Evolutionary conservation across 2,329 filamentous ascomycete species (phyloP).

Genomic region (Ophiostoma ulmi): DNA sequence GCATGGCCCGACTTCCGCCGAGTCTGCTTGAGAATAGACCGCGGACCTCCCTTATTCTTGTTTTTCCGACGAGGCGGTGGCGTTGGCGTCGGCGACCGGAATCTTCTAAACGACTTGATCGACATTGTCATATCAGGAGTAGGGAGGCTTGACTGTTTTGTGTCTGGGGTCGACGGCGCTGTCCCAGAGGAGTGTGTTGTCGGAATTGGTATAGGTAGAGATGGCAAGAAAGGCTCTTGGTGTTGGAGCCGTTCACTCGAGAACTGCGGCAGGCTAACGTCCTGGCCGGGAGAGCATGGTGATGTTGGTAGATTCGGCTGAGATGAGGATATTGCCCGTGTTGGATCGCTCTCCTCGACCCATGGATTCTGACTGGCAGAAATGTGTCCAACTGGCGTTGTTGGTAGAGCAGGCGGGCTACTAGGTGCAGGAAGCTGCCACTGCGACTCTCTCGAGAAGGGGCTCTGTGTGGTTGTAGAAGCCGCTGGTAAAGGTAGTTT

Average conservation of each 20-base stretch:
- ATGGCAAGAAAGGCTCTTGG: background rate
- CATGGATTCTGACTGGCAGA: conserved; percentile 25
- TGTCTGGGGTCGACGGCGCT: conserved; percentile 32
- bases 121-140: conserved; percentile 47
- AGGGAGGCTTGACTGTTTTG: conserved; percentile 33
- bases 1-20: conserved; percentile 11
- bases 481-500: background rate
- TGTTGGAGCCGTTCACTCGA: background rate
- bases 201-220: background rate
- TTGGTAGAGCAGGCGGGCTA: background rate
- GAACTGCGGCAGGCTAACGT: background rate
- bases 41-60: conserved; percentile 5
- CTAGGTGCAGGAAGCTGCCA: background rate
- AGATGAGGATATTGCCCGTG: background rate
- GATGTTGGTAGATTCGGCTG: conserved; percentile 18
- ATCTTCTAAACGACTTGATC: conserved; percentile 49
- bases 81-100: conserved; percentile 48
- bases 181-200: conserved; percentile 20
- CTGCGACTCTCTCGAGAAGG: conserved; percentile 24
- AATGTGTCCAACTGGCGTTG: background rate
- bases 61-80: conserved; percentile 29
- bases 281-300: conserved; percentile 19
- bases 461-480: conserved; percentile 19
- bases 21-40: conserved; percentile 26
- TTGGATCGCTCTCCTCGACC: background rate